These are phyloP conservation scores for Colletotrichum lentis DNA, from an alignment of 2,329 filamentous ascomycete genomes.

Conservation along the genomic window DNA sequence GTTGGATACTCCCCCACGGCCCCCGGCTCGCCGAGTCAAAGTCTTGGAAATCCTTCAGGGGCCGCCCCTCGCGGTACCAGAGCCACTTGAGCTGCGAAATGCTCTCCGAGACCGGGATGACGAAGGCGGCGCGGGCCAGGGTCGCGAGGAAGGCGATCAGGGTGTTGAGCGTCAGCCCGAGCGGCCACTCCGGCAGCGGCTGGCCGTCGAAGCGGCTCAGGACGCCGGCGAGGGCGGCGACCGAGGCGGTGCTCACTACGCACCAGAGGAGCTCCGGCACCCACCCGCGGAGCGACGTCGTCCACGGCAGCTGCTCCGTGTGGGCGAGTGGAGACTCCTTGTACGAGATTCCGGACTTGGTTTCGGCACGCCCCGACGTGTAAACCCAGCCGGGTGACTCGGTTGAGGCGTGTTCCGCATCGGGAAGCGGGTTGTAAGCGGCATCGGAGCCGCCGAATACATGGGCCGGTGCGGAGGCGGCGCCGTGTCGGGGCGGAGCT, in stretches of 20 bases:
- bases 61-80: slow-evolving; percentile 38
- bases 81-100: slow-evolving; percentile 43
- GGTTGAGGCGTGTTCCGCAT: background rate
- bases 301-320: background rate
- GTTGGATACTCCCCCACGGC: slow-evolving; percentile 34
- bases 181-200: slow-evolving; percentile 29
- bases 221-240: slow-evolving; percentile 4
- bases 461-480: background rate
- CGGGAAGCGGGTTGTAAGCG: background rate
- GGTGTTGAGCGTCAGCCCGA: slow-evolving; percentile 44
- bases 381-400: background rate
- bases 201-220: slow-evolving; percentile 2
- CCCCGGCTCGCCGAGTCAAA: slow-evolving; percentile 41
- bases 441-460: background rate
- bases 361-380: background rate
- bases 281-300: background rate
- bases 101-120: slow-evolving; percentile 42
- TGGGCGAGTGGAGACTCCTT: background rate
- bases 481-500: background rate
- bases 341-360: background rate
- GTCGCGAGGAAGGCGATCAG: slow-evolving; percentile 43
- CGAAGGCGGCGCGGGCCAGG: slow-evolving; percentile 40
- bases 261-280: slow-evolving; percentile 9
- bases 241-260: slow-evolving; percentile 4
- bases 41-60: slow-evolving; percentile 40